A percentile compares a stretch with the other conserved stretches of the same genome.
Evolutionary conservation across 2,329 filamentous ascomycete species (phyloP).

Genomic region (Elsinoe necatrix): DNA sequence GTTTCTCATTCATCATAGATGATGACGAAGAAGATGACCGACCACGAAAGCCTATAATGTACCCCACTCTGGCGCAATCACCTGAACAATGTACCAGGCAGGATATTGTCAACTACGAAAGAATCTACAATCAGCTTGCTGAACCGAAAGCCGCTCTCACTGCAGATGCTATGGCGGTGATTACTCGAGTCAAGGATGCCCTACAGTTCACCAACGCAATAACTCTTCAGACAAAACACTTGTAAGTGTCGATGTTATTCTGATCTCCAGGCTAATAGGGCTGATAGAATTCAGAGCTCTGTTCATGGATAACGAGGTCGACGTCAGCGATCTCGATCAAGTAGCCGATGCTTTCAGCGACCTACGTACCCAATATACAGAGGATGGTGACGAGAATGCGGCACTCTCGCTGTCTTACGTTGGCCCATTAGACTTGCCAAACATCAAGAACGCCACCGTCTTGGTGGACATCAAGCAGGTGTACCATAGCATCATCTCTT

Average conservation of each 20-base stretch:
- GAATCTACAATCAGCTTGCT: constrained; percentile 6
- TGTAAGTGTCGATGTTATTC: background rate
- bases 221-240: background rate
- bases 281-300: background rate
- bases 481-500: constrained; percentile 23
- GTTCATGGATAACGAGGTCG: background rate
- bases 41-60: background rate
- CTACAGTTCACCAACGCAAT: background rate
- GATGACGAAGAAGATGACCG: constrained; percentile 14
- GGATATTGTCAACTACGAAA: constrained; percentile 16
- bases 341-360: constrained; percentile 17
- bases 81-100: background rate
- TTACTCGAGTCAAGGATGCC: background rate
- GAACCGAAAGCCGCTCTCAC: constrained; percentile 5
- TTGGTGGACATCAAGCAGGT: constrained; percentile 5
- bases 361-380: background rate
- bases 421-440: constrained; percentile 12
- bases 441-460: background rate
- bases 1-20: constrained; percentile 20
- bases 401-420: constrained; percentile 9
- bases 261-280: background rate
- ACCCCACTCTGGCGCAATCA: background rate
- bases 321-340: constrained; percentile 18
- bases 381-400: background rate
- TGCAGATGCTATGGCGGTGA: background rate